Base-by-base conservation (phyloP, 495 filamentous ascomycete genomes). In the Talaromyces adpressus region DNA sequence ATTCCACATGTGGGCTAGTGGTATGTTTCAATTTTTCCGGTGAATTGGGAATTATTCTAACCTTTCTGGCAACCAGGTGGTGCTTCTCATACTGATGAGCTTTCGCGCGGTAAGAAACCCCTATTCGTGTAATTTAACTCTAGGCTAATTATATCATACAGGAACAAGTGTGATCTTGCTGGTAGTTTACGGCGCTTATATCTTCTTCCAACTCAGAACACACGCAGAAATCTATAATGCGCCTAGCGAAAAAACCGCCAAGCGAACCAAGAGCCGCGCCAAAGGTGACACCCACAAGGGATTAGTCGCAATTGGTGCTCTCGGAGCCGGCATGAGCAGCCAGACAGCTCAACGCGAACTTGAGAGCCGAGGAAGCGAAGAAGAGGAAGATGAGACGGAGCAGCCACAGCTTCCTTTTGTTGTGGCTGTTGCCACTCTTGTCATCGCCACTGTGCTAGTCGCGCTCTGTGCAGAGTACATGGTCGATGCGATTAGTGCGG, bases 381-480 rank as follows among this genome's bases (percentile, higher is more conserved):
- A 60, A 2, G 56, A 22, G 39, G 58, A 60, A 49, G 83, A 87
- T 2, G 85, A 84, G 20, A 66, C 67, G 0, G 91, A 96, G 69
- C 79, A 84, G 66, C 91, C 92, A 0, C 84, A 90, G 66, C 79
- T 97, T 8, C 83, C 84, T 25, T 77, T 93, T 47, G 67, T 67
- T 39, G 88, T 90, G 49, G 92, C 93, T 3, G 39, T 94, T 6
- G 73, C 84, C 51, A 91, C 89, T 0, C 83, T 98, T 7, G 78
- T 77, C 11, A 76, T 83, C 36, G 86, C 89, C 1, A 97, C 93
- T 6, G 86, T 85, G 14, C 77, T 96, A 36, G 90, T 97, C 59
- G 93, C 89, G 18, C 77, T 96, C 39, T 96, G 93, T 71, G 90
- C 93, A 18, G 93, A 97, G 71, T 96, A 86, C 71, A 92, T 97